These are phyloP conservation scores for Hyaloperonospora arabidopsidis DNA, from an alignment of 352 stramenopile species.

Conservation along the genomic window DNA sequence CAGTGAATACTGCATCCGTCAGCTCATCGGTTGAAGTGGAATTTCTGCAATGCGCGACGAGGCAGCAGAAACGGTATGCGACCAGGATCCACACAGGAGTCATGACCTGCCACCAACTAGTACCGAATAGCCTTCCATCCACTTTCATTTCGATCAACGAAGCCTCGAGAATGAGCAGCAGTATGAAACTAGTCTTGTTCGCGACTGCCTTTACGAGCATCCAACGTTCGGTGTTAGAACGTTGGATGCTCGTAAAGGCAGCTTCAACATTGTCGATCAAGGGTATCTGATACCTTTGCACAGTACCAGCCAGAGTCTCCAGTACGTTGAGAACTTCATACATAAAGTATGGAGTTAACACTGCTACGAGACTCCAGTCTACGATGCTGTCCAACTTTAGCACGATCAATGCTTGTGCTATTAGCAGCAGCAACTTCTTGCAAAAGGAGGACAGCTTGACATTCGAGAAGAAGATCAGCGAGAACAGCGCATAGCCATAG, in stretches of 20 bases:
- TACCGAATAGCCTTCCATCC: constrained; percentile 35
- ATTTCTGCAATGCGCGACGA: constrained; percentile 46
- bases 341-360: constrained; percentile 64
- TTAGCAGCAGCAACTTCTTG: constrained; percentile 59
- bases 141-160: constrained; percentile 58
- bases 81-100: constrained; percentile 63
- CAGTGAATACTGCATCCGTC: constrained; percentile 39
- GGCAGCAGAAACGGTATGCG: constrained; percentile 40
- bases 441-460: constrained; percentile 24
- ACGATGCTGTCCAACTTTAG: constrained; percentile 65
- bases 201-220: constrained; percentile 31
- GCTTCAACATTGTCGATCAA: constrained; percentile 50
- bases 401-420: constrained; percentile 66
- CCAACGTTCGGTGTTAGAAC: constrained; percentile 42
- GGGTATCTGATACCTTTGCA: constrained; percentile 51
- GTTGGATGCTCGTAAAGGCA: constrained; percentile 40
- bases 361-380: constrained; percentile 42
- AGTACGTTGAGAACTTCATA: constrained; percentile 61
- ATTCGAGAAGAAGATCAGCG: constrained; percentile 16
- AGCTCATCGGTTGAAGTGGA: constrained; percentile 33
- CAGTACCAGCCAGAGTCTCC: constrained; percentile 39
- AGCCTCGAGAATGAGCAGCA: constrained; percentile 39
- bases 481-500: constrained; percentile 19
- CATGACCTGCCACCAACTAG: constrained; percentile 69
- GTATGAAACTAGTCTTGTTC: constrained; percentile 33